phyloP scores from a whole-genome alignment of 2,329 filamentous ascomycete species.

The Pezizomycotina sp. region DNA sequence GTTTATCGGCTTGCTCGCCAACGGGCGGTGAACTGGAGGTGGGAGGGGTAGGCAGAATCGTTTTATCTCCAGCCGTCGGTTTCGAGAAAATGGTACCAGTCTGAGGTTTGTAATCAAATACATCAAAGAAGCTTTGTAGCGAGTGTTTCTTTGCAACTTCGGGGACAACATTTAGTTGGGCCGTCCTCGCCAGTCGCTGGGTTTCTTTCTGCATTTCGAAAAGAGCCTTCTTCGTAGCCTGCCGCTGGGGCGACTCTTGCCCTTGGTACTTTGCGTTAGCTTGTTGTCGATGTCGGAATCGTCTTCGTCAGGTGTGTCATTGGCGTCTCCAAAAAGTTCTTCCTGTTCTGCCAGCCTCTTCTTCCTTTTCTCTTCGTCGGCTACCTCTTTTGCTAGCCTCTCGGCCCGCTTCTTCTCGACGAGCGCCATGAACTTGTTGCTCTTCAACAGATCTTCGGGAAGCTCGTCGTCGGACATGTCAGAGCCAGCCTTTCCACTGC shows the following conservation, averaged over 20 bases:
- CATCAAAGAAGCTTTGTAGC: slow-evolving; percentile 64
- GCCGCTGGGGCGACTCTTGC: slow-evolving; percentile 50
- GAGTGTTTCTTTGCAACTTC: too few species aligned
- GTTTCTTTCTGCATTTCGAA: slow-evolving; percentile 94
- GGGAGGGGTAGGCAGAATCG: not conserved
- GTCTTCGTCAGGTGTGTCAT: slow-evolving; percentile 24
- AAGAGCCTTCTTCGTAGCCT: slow-evolving; percentile 83
- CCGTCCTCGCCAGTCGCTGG: slow-evolving; percentile 73
- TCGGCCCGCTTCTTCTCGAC: slow-evolving; percentile 59
- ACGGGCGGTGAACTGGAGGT: slow-evolving; percentile 6
- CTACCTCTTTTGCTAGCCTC: slow-evolving; percentile 48
- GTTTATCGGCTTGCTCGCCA: slow-evolving; percentile 2
- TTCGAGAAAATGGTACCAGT: not conserved
- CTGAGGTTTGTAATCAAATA: slow-evolving; percentile 54
- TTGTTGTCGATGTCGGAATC: slow-evolving; percentile 35
- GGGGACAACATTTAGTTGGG: slow-evolving; percentile 84
- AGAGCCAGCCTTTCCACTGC: slow-evolving; percentile 25
- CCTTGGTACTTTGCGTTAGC: slow-evolving; percentile 26
- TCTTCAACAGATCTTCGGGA: slow-evolving; percentile 28
- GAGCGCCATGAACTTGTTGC: slow-evolving; percentile 52
- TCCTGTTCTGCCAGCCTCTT: slow-evolving; percentile 18
- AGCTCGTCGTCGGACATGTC: slow-evolving; percentile 23
- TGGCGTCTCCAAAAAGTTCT: slow-evolving; percentile 24
- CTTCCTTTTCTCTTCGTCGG: slow-evolving; percentile 31
- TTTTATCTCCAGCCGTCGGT: slow-evolving; percentile 3